Conservation (phyloP, 805 yeast genomes). For the Spencermartinsiella europaea region DNA sequence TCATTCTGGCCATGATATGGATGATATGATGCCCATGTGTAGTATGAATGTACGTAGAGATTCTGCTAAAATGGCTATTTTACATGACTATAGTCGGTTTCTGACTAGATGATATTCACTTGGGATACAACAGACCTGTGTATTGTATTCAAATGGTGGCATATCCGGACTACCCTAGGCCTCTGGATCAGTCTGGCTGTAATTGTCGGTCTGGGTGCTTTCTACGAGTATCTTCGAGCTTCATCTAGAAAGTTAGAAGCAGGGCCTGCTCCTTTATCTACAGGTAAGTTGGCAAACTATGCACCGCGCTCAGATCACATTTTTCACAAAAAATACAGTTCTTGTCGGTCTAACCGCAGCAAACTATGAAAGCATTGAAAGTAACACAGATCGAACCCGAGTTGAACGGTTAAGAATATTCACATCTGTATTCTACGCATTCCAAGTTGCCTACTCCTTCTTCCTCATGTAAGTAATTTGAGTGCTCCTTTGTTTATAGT, state of each 20-base stretch:
- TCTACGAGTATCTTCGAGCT: slow-evolving; percentile 56
- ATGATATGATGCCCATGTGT: slow-evolving; percentile 15
- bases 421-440: slow-evolving; percentile 43
- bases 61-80: background rate
- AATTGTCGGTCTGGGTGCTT: slow-evolving; percentile 45
- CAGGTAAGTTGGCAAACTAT: slow-evolving; percentile 1
- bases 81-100: background rate
- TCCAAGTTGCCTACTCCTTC: slow-evolving; percentile 66
- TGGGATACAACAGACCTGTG: slow-evolving; percentile 75
- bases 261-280: background rate
- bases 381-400: background rate
- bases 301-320: background rate
- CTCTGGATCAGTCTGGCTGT: slow-evolving; percentile 49
- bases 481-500: background rate
- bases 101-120: slow-evolving; percentile 57
- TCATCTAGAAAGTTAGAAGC: slow-evolving; percentile 17
- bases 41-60: slow-evolving; percentile 20
- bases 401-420: background rate
- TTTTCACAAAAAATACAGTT: too few species aligned
- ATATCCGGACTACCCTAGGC: slow-evolving; percentile 47
- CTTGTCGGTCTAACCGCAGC: background rate
- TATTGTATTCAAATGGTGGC: slow-evolving; percentile 78
- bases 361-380: background rate
- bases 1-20: slow-evolving; percentile 14
- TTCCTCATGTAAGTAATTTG: slow-evolving; percentile 30